Evolutionary conservation across 805 yeast species (phyloP), one percentile per base, ranked within the genome.

Genomic region (Candida silvatica): DNA sequence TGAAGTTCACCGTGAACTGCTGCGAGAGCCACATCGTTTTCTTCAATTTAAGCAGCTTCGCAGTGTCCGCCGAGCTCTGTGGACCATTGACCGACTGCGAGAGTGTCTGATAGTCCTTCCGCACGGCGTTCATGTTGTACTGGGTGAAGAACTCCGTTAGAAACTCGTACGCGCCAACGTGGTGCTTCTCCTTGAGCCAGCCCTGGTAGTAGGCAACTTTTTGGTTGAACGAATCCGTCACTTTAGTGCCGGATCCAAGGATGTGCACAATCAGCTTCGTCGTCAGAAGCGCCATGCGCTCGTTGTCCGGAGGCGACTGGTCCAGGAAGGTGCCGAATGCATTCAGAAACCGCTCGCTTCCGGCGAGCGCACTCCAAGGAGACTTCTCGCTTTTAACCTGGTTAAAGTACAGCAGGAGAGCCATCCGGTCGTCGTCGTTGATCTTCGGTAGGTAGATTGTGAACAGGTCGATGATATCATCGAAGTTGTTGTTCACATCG

Each of bases 1-100:
- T 41, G 42, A 44, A 54, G 9, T 38, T 43, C 18, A 54, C 37
- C 3, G 53, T 44, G 9, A 54, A 36, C 24, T 53, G 55, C 17
- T 56, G 53, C 12, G 51, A 47, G 14, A 58, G 36, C 62, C 62
- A 58, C 6, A 58, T 32, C 8, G 53, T 43, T 28, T 58, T 56
- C 32, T 50, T 52, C 27, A 56, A 28, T 29, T 46, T 44, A 6
- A 53, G 29, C 6, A 45, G 22, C 26, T 48, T 54, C n/a, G 42
- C 29, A 19, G 44, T 46, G 18, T 40, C 45, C 14, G 42, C 34
- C 4, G 43, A 31, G 27, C 29, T 38, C 6, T 32, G 20, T 4
- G 39, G 14, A n/a, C 37, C 47, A 15, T 32, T 34, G 14, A 33
- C 36, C 4, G 32, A n/a, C 8, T 33, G 23, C n/a, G 20, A 39